Conservation (phyloP, 78 protist species). For the Dictyostelium firmibasis region DNA sequence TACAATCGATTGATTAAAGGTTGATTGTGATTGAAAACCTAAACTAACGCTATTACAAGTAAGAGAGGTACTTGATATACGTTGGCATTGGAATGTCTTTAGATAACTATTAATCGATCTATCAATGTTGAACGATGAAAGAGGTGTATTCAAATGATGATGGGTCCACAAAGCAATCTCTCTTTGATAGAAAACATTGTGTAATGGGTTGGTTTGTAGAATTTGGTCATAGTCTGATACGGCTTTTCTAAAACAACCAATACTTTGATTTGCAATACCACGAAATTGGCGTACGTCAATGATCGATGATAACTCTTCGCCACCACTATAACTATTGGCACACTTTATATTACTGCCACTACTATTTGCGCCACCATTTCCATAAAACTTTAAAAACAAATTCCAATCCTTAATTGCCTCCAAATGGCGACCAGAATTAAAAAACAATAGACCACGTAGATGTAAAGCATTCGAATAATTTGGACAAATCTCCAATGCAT, state of each 20-base stretch:
- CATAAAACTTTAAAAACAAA: neutral
- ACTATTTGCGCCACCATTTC: neutral
- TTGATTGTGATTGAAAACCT: neutral
- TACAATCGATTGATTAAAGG: neutral
- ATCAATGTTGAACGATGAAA: constrained; percentile 6
- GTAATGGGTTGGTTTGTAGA: neutral
- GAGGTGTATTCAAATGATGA: neutral
- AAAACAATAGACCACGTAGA: constrained; percentile 63
- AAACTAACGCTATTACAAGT: neutral
- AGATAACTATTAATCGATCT: constrained; percentile 1
- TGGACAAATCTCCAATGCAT: constrained; percentile 55
- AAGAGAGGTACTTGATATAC: constrained; percentile 8
- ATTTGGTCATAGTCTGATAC: neutral
- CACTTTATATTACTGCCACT: neutral
- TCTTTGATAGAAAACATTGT: constrained; percentile 30
- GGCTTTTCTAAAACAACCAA: constrained; percentile 12
- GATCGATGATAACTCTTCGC: neutral
- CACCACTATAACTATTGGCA: neutral
- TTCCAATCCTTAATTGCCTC: constrained; percentile 55
- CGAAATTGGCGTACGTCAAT: constrained; percentile 29
- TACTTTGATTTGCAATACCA: neutral
- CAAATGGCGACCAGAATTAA: constrained; percentile 23
- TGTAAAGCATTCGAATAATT: constrained; percentile 45
- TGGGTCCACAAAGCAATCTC: constrained; percentile 22
- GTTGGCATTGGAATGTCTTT: constrained; percentile 53